Percentiles rank a stretch among this genome's conserved stretches.
Conservation (phyloP, 1,284 basidiomycete species). For the Ganoderma sp. region DNA sequence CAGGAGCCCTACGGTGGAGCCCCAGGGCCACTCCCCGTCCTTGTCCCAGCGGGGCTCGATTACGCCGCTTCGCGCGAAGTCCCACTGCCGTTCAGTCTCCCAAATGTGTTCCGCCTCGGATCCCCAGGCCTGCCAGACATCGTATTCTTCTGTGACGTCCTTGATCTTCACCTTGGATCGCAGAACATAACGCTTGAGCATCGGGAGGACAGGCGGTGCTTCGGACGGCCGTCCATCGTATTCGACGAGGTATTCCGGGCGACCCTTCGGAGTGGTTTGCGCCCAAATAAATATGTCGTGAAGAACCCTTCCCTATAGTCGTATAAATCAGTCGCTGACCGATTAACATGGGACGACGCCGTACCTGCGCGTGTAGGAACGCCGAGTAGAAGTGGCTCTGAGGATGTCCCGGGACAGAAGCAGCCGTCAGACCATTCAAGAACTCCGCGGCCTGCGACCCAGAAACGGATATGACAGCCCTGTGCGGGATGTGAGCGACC, state of each 20-base stretch:
- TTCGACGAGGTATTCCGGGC: conserved; percentile 74
- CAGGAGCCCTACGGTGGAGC: conserved; percentile 53
- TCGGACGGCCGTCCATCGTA: conserved; percentile 66
- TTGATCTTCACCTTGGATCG: conserved; percentile 88
- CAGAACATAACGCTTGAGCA: conserved; percentile 87
- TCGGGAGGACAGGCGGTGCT: conserved; percentile 61
- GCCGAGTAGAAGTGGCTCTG: conserved; percentile 74
- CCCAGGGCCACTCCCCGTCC: conserved; percentile 64
- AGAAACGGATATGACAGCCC: conserved; percentile 75
- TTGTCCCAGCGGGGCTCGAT: conserved; percentile 71
- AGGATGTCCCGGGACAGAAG: conserved; percentile 57
- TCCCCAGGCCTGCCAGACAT: conserved; percentile 85
- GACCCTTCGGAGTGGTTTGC: conserved; percentile 51
- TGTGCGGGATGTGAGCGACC: conserved; percentile 64
- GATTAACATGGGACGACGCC: conserved; percentile 18
- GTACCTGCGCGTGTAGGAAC: conserved; percentile 87
- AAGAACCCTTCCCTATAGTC: conserved; percentile 81
- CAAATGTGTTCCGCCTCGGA: conserved; percentile 44
- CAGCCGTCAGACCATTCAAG: conserved; percentile 85
- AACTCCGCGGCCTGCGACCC: conserved; percentile 88
- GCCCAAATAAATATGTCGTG: conserved; percentile 90
- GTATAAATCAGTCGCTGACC: background rate
- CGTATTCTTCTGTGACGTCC: conserved; percentile 77
- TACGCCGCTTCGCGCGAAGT: conserved; percentile 63
- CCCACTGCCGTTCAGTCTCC: conserved; percentile 57